Evolutionary conservation across 306 rosid species (phyloP), one percentile per base, ranked within the genome.

Genomic region (Ceratonia siliqua): DNA sequence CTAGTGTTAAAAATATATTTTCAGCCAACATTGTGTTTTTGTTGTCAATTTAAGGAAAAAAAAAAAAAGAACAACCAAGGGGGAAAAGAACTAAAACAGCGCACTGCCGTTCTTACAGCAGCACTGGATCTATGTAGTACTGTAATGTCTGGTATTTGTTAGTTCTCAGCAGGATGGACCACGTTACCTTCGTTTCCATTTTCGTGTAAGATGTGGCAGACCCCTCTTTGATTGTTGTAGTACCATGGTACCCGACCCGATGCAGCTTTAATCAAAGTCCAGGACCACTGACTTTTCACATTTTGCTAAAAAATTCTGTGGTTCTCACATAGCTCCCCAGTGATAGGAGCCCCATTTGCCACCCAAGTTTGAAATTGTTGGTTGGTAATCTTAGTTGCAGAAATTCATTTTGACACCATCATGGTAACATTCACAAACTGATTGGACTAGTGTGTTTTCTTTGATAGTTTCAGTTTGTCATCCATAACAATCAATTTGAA

Each of bases 101-200:
- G n/a, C n/a, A 52, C 10, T 17, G 74, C 30, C 20, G 46, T 45
- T 45, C 45, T 41, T 41, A 52, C 67, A 30, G 59, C 30, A 50
- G 73, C 62, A 53, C 13, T 69, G 68, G 54, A 75, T 81, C 72
- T 53, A 45, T 48, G 65, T 21, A 46, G 75, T 33, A 25, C 43
- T 18, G 41, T 52, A 14, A 24, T 74, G 54, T 72, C 70, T 24
- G 48, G 52, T 33, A 21, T 38, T 18, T 8, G 54, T 68, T 67
- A 27, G 77, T 68, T 38, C 63, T 24, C 8, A 66, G 74, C 28
- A 54, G 50, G n/a, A 59, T 82, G 89, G 86, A 73, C 86, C 89
- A 73, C 81, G 11, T 73, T 39, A 13, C 64, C 39, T 46, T 74
- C 9, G 68, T 76, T 79, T 62, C 78, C 63, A 76, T 48, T 39